Evolutionary conservation across 805 yeast genomes (phyloP).

Genomic region (Wickerhamomyces kurtzmanii): DNA sequence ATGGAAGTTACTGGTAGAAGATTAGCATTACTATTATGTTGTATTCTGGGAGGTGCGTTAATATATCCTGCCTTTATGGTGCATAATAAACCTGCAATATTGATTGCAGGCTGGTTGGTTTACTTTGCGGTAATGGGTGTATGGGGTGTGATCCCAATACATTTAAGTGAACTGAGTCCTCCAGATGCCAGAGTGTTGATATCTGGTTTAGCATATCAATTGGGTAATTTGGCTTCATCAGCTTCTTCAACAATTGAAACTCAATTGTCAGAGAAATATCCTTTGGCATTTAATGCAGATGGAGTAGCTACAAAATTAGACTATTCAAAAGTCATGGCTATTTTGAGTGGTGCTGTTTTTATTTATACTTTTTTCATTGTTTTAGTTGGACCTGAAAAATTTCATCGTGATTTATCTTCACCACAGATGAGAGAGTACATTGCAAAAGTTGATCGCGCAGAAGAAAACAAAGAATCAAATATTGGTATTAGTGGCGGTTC

Average conservation of each 20-base stretch:
- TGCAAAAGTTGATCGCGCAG: constrained; percentile 4
- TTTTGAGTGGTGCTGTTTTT: constrained; percentile 58
- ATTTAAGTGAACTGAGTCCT: constrained; percentile 56
- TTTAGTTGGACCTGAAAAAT: constrained; percentile 49
- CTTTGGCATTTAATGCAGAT: constrained; percentile 22
- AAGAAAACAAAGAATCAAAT: too few species aligned
- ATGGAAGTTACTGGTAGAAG: constrained; percentile 56
- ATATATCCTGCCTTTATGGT: constrained; percentile 49
- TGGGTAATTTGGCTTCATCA: constrained; percentile 57
- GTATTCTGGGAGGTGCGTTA: constrained; percentile 46
- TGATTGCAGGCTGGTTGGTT: constrained; percentile 55
- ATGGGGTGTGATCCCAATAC: constrained; percentile 66
- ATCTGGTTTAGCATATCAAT: constrained; percentile 54
- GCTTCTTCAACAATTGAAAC: constrained; percentile 68
- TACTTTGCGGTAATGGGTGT: constrained; percentile 64
- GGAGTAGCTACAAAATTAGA: constrained; percentile 22
- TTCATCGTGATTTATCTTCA: constrained; percentile 24
- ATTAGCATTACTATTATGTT: constrained; percentile 38
- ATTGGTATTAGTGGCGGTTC: too few species aligned
- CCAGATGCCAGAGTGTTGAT: constrained; percentile 54
- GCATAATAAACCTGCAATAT: constrained; percentile 27
- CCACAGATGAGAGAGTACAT: constrained; percentile 10
- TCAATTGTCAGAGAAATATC: constrained; percentile 45
- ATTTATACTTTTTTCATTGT: constrained; percentile 36
- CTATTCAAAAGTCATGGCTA: constrained; percentile 66